A percentile compares a stretch with the other conserved stretches of the same genome.
Conservation (phyloP, 176 grass and related monocot species). For the Triticum monococcum region DNA sequence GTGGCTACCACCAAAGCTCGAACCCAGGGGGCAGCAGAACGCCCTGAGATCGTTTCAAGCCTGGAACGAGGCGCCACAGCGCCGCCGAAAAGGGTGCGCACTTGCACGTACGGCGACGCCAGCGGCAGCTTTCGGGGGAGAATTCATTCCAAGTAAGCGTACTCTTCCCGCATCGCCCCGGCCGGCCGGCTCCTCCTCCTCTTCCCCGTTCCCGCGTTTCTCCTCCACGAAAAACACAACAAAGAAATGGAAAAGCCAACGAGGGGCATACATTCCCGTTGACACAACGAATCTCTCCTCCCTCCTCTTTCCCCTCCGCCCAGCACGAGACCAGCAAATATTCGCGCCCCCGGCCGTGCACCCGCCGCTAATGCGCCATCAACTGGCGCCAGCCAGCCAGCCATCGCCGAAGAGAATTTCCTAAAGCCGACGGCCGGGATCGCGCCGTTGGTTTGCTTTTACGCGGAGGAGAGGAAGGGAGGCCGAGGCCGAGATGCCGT, state of each 20-base stretch:
- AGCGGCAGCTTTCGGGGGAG: neutral
- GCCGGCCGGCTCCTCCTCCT: neutral
- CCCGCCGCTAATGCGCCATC: conserved; percentile 42
- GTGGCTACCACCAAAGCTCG: neutral
- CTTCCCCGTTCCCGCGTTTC: conserved; percentile 3
- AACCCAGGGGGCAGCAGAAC: neutral
- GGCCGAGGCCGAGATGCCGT: conserved; percentile 42
- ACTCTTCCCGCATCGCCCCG: conserved; percentile 41
- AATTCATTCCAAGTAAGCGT: conserved; percentile 44
- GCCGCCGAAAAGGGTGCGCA: neutral
- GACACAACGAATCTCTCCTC: conserved; percentile 62
- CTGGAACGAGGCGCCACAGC: neutral
- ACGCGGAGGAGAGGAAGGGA: conserved; percentile 1
- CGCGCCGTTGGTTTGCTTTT: conserved; percentile 45
- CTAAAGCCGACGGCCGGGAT: conserved; percentile 7
- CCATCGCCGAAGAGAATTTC: conserved; percentile 7
- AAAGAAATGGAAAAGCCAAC: conserved; percentile 15
- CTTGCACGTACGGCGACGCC: neutral
- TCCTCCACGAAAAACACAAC: neutral
- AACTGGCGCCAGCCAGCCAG: conserved; percentile 12
- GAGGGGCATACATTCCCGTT: conserved; percentile 45
- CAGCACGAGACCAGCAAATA: conserved; percentile 31
- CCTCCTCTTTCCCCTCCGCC: conserved; percentile 1
- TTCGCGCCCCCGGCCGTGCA: neutral
- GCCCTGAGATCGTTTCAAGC: no score